Conservation (phyloP, 768 basidiomycete species). For the Lactarius sp. region DNA sequence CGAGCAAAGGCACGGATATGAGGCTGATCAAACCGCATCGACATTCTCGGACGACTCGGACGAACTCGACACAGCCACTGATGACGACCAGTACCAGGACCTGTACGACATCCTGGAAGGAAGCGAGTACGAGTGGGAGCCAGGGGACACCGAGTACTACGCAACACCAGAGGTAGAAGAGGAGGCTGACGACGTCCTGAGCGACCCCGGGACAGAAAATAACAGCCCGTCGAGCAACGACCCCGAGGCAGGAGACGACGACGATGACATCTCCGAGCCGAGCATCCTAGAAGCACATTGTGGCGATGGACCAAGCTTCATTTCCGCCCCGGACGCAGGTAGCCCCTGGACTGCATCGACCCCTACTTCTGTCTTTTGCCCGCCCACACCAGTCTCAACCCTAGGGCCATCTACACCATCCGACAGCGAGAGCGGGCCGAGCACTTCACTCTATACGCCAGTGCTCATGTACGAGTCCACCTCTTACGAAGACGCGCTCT, state of each 20-base stretch:
- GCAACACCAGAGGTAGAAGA: background rate
- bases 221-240: background rate
- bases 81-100: background rate
- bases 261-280: background rate
- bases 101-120: slow-evolving; percentile 7
- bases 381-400: background rate
- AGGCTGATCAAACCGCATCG: background rate
- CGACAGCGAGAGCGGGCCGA: background rate
- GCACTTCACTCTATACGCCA: background rate
- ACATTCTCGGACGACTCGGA: background rate
- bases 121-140: background rate
- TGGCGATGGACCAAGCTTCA: background rate
- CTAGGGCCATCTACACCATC: background rate
- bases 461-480: slow-evolving; percentile 3
- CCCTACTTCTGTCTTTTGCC: background rate
- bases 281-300: background rate
- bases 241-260: background rate
- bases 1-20: background rate
- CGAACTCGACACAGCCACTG: background rate
- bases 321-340: too few species aligned
- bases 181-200: background rate
- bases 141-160: background rate
- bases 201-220: background rate
- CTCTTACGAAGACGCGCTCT: slow-evolving; percentile 11
- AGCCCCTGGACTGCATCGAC: background rate